These are phyloP conservation scores for Penicillium dipodomyicola DNA, from an alignment of 495 filamentous ascomycete genomes.

Conservation along the genomic window DNA sequence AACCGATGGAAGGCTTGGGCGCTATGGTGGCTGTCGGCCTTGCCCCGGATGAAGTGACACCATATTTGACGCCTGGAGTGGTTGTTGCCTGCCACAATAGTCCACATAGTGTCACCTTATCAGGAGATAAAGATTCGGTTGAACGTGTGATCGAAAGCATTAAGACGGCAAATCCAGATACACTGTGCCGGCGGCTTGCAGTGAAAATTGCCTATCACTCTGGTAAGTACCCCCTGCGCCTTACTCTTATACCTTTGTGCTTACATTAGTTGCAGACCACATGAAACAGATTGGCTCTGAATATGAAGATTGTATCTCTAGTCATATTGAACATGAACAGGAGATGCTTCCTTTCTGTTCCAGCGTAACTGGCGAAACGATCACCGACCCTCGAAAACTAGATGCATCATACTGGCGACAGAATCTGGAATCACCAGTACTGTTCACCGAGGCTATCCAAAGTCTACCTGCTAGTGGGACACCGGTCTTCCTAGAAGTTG, in stretches of 20 bases:
- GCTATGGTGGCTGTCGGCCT: conserved; percentile 50
- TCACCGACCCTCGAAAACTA: conserved; percentile 16
- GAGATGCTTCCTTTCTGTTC: conserved; percentile 15
- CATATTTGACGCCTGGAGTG: conserved; percentile 26
- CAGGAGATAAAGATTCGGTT: conserved; percentile 41
- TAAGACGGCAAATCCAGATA: conserved; percentile 17
- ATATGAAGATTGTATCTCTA: conserved; percentile 6
- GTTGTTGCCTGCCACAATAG: conserved; percentile 45
- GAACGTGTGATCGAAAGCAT: conserved; percentile 34
- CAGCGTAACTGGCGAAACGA: conserved; percentile 29
- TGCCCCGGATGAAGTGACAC: conserved; percentile 14
- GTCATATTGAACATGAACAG: not conserved
- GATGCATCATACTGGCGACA: conserved; percentile 42
- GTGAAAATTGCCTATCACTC: conserved; percentile 52
- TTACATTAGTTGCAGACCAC: conserved; percentile 9
- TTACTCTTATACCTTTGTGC: not conserved
- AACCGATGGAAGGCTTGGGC: conserved; percentile 22
- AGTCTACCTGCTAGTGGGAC: conserved; percentile 1
- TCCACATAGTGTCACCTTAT: conserved; percentile 38
- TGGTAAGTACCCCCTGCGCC: conserved; percentile 18
- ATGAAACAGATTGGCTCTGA: conserved; percentile 9
- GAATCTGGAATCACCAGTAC: conserved; percentile 27
- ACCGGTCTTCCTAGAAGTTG: conserved; percentile 53
- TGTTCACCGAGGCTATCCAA: conserved; percentile 33
- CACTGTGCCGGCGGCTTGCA: conserved; percentile 27